A percentile compares a stretch with the other conserved stretches of the same genome.
These are phyloP conservation scores for Neonectria magnoliae DNA, from an alignment of 2,329 filamentous ascomycete species.

Conservation along the genomic window DNA sequence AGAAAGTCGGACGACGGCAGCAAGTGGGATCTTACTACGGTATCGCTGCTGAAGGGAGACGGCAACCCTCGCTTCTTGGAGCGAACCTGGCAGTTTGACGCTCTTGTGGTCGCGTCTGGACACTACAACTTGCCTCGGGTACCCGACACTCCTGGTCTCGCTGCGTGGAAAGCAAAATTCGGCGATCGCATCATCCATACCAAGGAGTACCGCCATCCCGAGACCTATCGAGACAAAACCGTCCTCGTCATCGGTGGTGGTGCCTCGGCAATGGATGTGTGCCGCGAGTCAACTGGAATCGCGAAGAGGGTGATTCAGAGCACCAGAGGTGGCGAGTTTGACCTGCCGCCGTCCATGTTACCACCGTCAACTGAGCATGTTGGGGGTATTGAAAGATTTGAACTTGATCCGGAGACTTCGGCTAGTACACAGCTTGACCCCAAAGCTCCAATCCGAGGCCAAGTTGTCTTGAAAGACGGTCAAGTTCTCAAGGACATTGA, in stretches of 20 bases:
- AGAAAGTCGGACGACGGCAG: slow-evolving; percentile 53
- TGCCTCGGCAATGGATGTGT: slow-evolving; percentile 55
- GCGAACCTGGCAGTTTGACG: slow-evolving; percentile 62
- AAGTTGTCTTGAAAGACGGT: slow-evolving; percentile 63
- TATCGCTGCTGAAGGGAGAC: slow-evolving; percentile 49
- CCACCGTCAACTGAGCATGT: slow-evolving; percentile 64
- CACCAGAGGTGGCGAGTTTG: slow-evolving; percentile 67
- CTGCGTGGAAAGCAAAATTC: slow-evolving; percentile 64
- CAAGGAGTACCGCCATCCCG: slow-evolving; percentile 75
- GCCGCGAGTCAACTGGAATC: slow-evolving; percentile 49
- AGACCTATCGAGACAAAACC: slow-evolving; percentile 63
- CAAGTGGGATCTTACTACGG: slow-evolving; percentile 63
- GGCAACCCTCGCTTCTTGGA: slow-evolving; percentile 42
- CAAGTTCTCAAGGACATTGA: slow-evolving; percentile 65
- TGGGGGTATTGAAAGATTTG: slow-evolving; percentile 59
- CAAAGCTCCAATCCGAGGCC: slow-evolving; percentile 57
- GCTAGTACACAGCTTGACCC: slow-evolving; percentile 16
- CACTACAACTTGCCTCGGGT: slow-evolving; percentile 73
- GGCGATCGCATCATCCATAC: slow-evolving; percentile 70
- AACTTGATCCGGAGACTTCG: slow-evolving; percentile 39
- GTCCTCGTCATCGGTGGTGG: slow-evolving; percentile 65
- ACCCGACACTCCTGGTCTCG: slow-evolving; percentile 68
- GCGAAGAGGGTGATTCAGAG: slow-evolving; percentile 58
- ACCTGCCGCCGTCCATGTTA: slow-evolving; percentile 63
- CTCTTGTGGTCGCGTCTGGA: slow-evolving; percentile 72